Conservation (phyloP, 177 flowering plant genomes). For the Vitis hybrid region DNA sequence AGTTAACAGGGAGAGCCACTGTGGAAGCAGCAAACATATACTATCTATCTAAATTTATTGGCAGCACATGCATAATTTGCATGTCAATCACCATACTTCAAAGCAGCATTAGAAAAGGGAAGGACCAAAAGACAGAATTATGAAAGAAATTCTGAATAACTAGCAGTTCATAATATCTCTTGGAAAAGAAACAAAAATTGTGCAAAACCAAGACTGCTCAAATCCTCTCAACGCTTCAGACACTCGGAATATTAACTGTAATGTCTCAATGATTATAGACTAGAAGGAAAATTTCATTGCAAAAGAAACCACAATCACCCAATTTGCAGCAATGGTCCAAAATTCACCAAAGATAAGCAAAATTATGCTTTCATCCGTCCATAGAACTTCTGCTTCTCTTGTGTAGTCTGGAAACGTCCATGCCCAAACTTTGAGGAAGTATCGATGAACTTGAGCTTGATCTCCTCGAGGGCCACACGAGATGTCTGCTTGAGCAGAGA, state of each 20-base stretch:
- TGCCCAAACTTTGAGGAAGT: slow-evolving; percentile 89
- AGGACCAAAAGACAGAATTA: no score
- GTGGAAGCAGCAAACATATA: no score
- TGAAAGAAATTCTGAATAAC: no score
- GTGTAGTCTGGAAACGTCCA: slow-evolving; percentile 80
- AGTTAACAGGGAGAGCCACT: no score
- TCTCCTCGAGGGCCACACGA: slow-evolving; percentile 66
- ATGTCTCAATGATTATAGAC: not conserved
- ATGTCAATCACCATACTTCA: no score
- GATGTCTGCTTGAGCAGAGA: slow-evolving; percentile 74
- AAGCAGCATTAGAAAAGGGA: no score
- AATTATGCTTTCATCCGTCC: slow-evolving; percentile 56
- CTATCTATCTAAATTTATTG: no score
- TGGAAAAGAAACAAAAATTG: no score
- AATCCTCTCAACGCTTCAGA: not conserved
- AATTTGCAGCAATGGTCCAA: not conserved
- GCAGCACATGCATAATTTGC: no score
- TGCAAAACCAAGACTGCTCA: not conserved
- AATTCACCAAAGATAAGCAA: not conserved
- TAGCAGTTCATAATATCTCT: no score
- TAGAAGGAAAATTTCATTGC: not conserved
- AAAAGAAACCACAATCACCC: not conserved
- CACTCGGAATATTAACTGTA: not conserved
- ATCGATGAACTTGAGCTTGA: slow-evolving; percentile 78
- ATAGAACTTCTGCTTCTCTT: slow-evolving; percentile 73